Evolutionary conservation across 768 basidiomycete species (phyloP), one percentile per base, ranked within the genome.

Genomic region (Zangia roseola): DNA sequence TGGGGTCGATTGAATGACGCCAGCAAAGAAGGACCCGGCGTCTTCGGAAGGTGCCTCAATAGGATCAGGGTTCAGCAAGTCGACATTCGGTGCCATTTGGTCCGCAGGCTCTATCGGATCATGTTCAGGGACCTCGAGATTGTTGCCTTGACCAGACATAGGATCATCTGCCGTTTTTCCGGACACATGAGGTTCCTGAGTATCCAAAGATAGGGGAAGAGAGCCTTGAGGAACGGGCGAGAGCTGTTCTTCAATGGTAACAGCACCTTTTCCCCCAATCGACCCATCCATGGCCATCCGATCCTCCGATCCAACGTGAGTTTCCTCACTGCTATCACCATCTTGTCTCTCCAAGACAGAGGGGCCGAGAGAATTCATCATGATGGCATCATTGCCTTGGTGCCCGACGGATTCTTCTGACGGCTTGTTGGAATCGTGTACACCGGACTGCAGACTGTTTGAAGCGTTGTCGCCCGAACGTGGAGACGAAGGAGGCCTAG

Each of bases 31-130:
- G 23, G 50, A 16, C 10, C 41, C 38, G 23, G 34, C 20, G 19
- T 43, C 51, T 37, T 62, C 53, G 13, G 46, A 16, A 19, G 38
- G 14, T 26, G 33, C 40, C 49, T 72, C 71, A 33, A 71, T 71
- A 16, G 68, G 62, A 28, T 69, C 74, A 13, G 34, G 41, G 2
- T 60, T 55, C 30, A 35, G 48, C 24, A 43, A 39, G 37, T 21
- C 47, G 34, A 46, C 35, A 31, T 25, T 34, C 13, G 58, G 43
- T 41, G 54, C 61, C 50, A 70, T 57, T 47, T 66, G 69, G 13
- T 76, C 76, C 1, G 70, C 67, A 24, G 69, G 65, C 50, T 78
- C 74, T 44, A 79, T 79, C 8, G 77, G 74, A 52, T 80, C 78
- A 12, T 14, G 49, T 4, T 45, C 53, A 17, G 33, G 13, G 13